Conservation (phyloP, 2,329 filamentous ascomycete species). For the Drechslerella coelobrocha region DNA sequence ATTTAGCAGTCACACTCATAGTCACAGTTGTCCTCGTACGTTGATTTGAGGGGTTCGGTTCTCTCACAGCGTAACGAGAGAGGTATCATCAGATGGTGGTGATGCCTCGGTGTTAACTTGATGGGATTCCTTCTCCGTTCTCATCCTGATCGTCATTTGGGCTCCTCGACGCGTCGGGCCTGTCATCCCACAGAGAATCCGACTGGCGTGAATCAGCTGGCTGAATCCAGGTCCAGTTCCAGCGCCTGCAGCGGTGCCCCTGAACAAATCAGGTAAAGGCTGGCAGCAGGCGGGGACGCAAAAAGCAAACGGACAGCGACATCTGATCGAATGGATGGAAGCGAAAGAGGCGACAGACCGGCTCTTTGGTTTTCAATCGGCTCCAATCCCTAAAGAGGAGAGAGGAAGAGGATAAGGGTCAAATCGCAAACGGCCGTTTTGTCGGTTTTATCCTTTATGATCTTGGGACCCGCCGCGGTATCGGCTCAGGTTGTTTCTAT, state of each 20-base stretch:
- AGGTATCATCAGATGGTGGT: constrained; percentile 43
- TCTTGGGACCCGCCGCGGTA: constrained; percentile 17
- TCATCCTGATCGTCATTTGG: neutral
- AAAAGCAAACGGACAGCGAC: constrained; percentile 47
- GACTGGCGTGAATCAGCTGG: constrained; percentile 16
- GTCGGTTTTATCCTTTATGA: constrained; percentile 43
- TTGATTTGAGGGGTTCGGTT: constrained; percentile 44
- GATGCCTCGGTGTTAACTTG: constrained; percentile 13
- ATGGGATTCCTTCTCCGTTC: neutral
- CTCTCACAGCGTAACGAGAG: constrained; percentile 25
- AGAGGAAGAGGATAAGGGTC: constrained; percentile 44
- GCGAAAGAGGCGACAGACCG: constrained; percentile 44
- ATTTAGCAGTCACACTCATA: constrained; percentile 7
- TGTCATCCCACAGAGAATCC: constrained; percentile 35
- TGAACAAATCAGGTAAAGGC: constrained; percentile 50
- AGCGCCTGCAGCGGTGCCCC: constrained; percentile 47
- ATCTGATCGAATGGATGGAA: constrained; percentile 34
- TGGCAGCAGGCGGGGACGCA: constrained; percentile 23
- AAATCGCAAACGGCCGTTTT: constrained; percentile 39
- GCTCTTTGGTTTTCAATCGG: constrained; percentile 40
- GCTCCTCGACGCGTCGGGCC: constrained; percentile 12
- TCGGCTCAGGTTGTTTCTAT: constrained; percentile 20
- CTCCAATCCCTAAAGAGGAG: constrained; percentile 35
- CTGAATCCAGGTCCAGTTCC: constrained; percentile 3
- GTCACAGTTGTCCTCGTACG: constrained; percentile 21